phyloP scores from a whole-genome alignment of 1,284 basidiomycete species.

The Moesziomyces sp. region DNA sequence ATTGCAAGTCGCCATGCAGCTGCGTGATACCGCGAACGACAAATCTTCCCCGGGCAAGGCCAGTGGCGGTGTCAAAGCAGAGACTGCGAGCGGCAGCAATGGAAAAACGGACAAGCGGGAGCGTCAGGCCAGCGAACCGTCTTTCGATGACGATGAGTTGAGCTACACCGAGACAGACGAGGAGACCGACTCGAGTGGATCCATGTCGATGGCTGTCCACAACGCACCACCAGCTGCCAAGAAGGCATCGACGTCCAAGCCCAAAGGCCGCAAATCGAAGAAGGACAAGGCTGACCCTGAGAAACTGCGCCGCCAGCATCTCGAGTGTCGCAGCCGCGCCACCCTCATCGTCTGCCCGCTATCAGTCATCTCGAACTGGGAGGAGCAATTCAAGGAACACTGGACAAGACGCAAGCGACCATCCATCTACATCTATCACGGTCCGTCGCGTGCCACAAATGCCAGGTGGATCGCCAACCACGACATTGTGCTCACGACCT shows the following conservation, averaged over 20 bases:
- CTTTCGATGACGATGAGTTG: slow-evolving; percentile 9
- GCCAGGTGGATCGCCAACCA: slow-evolving; percentile 86
- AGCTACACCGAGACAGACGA: slow-evolving; percentile 10
- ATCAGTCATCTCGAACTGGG: slow-evolving; percentile 97
- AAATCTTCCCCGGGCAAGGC: slow-evolving; percentile 2
- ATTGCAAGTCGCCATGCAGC: slow-evolving; percentile 12
- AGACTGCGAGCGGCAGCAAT: neutral
- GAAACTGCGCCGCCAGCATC: slow-evolving; percentile 47
- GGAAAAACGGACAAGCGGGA: neutral
- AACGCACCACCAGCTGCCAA: slow-evolving; percentile 35
- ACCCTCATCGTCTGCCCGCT: slow-evolving; percentile 97
- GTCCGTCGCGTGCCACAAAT: slow-evolving; percentile 86
- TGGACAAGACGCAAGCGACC: slow-evolving; percentile 53
- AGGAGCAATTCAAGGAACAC: slow-evolving; percentile 96
- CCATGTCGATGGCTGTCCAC: slow-evolving; percentile 26
- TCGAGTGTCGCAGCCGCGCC: slow-evolving; percentile 76
- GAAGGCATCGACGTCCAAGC: slow-evolving; percentile 72
- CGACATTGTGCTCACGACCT: slow-evolving; percentile 97
- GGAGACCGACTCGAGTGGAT: slow-evolving; percentile 13
- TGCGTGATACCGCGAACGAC: neutral
- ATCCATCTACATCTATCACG: slow-evolving; percentile 93
- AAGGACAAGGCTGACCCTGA: slow-evolving; percentile 73
- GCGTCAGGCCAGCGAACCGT: slow-evolving; percentile 17
- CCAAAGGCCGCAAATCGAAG: slow-evolving; percentile 55
- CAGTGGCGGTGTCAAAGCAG: slow-evolving; percentile 7